A percentile compares a stretch with the other conserved stretches of the same genome.
phyloP scores from a whole-genome alignment of 768 basidiomycete species.

The Suillus subluteus region DNA sequence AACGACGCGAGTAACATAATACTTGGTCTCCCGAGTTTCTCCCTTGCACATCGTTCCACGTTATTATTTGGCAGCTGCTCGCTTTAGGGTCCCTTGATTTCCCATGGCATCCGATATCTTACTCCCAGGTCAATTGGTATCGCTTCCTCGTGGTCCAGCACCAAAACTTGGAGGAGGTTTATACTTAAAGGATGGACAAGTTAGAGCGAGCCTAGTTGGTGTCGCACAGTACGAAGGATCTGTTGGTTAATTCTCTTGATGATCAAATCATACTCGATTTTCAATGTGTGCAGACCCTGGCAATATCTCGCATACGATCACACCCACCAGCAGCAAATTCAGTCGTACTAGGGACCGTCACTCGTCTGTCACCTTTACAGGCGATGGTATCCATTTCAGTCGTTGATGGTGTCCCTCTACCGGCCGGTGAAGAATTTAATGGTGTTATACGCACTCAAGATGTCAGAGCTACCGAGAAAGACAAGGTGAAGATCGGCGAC shows the following conservation, averaged over 20 bases:
- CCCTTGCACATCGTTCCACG: conserved; percentile 10
- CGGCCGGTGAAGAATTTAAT: conserved; percentile 84
- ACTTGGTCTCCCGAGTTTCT: conserved; percentile 18
- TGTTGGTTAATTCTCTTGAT: conserved; percentile 54
- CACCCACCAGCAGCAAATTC: conserved; percentile 76
- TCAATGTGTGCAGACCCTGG: conserved; percentile 49
- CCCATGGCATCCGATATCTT: conserved; percentile 42
- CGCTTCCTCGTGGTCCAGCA: conserved; percentile 53
- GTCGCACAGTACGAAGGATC: conserved; percentile 61
- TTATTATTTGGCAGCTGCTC: background rate
- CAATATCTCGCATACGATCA: conserved; percentile 67
- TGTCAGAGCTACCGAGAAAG: conserved; percentile 88
- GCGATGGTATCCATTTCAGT: conserved; percentile 84
- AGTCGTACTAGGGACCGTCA: conserved; percentile 81
- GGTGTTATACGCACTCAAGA: conserved; percentile 90
- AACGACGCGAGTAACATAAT: conserved; percentile 10
- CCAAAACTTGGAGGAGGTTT: conserved; percentile 68
- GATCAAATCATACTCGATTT: conserved; percentile 9
- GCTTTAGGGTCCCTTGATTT: conserved; percentile 7
- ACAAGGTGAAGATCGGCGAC: conserved; percentile 85
- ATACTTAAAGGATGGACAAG: conserved; percentile 63
- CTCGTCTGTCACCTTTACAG: conserved; percentile 81
- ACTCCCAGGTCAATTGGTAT: conserved; percentile 81
- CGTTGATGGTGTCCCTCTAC: conserved; percentile 84
- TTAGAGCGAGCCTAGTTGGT: conserved; percentile 76